Conservation (phyloP, 1,284 basidiomycete genomes). For the Fomitiporia mediterranea region DNA sequence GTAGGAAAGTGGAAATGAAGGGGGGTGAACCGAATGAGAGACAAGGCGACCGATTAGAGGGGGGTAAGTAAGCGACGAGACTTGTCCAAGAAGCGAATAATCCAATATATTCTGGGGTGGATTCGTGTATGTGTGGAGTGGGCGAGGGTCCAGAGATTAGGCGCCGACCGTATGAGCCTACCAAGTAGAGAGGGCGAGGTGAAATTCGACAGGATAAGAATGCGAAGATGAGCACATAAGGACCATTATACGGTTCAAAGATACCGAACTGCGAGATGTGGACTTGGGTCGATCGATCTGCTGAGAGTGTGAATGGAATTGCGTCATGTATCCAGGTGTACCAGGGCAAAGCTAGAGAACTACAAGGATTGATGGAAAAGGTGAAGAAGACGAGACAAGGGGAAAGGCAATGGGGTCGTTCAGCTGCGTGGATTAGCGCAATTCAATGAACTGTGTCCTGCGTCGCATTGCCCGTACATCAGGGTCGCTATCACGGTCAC, state of each 20-base stretch:
- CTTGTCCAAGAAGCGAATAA: neutral
- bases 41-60: neutral
- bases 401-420: neutral
- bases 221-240: neutral
- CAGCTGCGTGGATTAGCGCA: neutral
- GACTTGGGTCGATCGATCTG: too few species aligned
- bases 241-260: too few species aligned
- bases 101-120: conserved; percentile 2
- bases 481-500: conserved; percentile 11
- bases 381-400: neutral
- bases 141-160: too few species aligned
- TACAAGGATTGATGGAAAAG: neutral
- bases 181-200: neutral
- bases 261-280: too few species aligned
- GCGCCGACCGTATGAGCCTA: neutral
- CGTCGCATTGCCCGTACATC: conserved; percentile 16
- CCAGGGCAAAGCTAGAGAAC: neutral
- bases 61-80: neutral
- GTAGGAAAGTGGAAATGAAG: neutral
- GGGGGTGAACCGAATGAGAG: neutral
- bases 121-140: neutral
- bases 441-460: conserved; percentile 20
- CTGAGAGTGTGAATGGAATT: neutral
- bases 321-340: too few species aligned
- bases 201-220: neutral